A percentile compares a stretch with the other conserved stretches of the same genome.
Conservation (phyloP, 768 basidiomycete genomes). For the Lactarius pseudohatsudake region DNA sequence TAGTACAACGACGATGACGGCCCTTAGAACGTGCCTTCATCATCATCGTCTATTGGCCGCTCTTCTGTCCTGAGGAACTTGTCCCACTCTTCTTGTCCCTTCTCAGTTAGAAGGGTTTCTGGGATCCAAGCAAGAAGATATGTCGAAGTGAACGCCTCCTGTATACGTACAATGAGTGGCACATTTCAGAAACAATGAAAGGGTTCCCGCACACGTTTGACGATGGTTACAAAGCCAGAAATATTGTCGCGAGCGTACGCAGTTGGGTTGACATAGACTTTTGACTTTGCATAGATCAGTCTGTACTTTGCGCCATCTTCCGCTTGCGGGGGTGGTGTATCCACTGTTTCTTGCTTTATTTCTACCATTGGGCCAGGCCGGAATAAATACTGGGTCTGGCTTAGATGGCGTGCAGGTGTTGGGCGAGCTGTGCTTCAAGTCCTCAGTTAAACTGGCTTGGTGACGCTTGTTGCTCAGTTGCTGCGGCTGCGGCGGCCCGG, state of each 20-base stretch:
- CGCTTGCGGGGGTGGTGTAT: slow-evolving; percentile 24
- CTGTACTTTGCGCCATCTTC: slow-evolving; percentile 65
- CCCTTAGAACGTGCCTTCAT: slow-evolving; percentile 55
- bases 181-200: slow-evolving; percentile 24
- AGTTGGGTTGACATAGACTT: slow-evolving; percentile 95
- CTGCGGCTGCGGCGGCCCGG: not conserved
- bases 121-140: slow-evolving; percentile 95
- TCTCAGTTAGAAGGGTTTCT: slow-evolving; percentile 78
- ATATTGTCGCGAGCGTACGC: slow-evolving; percentile 91
- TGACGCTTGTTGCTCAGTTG: not conserved
- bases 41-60: slow-evolving; percentile 54
- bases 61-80: slow-evolving; percentile 88
- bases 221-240: slow-evolving; percentile 88
- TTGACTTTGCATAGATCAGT: slow-evolving; percentile 87
- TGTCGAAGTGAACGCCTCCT: slow-evolving; percentile 74
- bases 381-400: not conserved
- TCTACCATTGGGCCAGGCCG: slow-evolving; percentile 71
- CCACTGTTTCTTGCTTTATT: slow-evolving; percentile 50
- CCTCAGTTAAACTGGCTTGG: not conserved
- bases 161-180: slow-evolving; percentile 21
- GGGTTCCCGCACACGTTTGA: slow-evolving; percentile 67
- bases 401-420: not conserved
- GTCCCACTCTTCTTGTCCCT: slow-evolving; percentile 81
- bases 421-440: not conserved
- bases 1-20: slow-evolving; percentile 17